phyloP scores from a whole-genome alignment of 805 yeast genomes.

The Yamadazyma ubonensis region DNA sequence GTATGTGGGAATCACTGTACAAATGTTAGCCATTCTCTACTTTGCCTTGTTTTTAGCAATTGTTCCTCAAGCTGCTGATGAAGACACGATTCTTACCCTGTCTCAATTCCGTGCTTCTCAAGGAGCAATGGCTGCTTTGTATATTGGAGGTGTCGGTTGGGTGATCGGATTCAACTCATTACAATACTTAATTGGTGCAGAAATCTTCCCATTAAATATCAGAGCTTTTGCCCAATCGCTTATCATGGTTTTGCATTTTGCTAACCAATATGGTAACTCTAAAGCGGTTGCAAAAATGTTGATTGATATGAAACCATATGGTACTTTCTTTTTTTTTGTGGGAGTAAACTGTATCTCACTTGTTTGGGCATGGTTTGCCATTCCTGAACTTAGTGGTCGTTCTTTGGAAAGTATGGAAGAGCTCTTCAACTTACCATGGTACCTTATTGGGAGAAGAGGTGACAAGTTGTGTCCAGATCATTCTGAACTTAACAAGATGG shows the following conservation, averaged over 20 bases:
- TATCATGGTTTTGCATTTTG: slow-evolving; percentile 56
- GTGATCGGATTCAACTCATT: slow-evolving; percentile 57
- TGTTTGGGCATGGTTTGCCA: slow-evolving; percentile 48
- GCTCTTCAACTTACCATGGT: slow-evolving; percentile 56
- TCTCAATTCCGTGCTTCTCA: slow-evolving; percentile 38
- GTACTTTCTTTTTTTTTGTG: slow-evolving; percentile 52
- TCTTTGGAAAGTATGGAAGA: slow-evolving; percentile 54
- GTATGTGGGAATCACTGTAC: slow-evolving; percentile 47
- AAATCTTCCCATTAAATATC: slow-evolving; percentile 51
- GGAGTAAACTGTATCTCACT: slow-evolving; percentile 43
- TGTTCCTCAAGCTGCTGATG: slow-evolving; percentile 43
- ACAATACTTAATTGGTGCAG: slow-evolving; percentile 55
- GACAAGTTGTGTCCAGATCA: slow-evolving; percentile 51
- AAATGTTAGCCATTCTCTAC: slow-evolving; percentile 42
- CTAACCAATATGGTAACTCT: slow-evolving; percentile 57
- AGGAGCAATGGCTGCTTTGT: slow-evolving; percentile 52
- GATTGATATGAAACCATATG: slow-evolving; percentile 43
- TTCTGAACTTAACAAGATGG: slow-evolving; percentile 38
- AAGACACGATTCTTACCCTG: slow-evolving; percentile 25
- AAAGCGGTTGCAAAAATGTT: slow-evolving; percentile 56
- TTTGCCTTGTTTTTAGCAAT: slow-evolving; percentile 48
- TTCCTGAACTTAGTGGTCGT: slow-evolving; percentile 52
- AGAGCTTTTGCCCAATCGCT: slow-evolving; percentile 50
- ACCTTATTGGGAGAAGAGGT: slow-evolving; percentile 55
- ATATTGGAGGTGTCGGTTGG: slow-evolving; percentile 55